Percentiles rank a stretch among this genome's conserved stretches.
These are phyloP conservation scores for Erysimum cheiranthoides DNA, from an alignment of 345 rosid genomes.

Conservation along the genomic window DNA sequence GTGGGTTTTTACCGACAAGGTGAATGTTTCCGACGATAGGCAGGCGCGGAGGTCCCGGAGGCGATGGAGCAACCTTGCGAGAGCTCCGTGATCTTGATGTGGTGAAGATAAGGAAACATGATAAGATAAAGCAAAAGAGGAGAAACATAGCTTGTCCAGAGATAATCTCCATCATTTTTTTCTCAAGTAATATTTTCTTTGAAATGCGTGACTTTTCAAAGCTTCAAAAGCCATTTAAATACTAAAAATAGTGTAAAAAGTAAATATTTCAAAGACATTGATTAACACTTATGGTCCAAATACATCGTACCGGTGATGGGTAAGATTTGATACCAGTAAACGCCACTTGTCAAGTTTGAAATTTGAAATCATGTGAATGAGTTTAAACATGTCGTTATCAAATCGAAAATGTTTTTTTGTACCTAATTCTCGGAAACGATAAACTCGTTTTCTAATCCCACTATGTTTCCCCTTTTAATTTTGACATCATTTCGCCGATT, in stretches of 20 bases:
- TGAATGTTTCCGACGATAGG: constrained; percentile 57
- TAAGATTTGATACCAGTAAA: not conserved
- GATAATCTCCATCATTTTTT: constrained; percentile 10
- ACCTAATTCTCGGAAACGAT: not conserved
- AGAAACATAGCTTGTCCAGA: constrained; percentile 21
- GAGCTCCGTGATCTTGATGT: constrained; percentile 19
- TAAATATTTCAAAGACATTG: not conserved
- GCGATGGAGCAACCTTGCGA: not conserved
- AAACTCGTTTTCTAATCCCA: not conserved
- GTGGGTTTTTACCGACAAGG: constrained; percentile 47
- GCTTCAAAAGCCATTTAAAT: not conserved
- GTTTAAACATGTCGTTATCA: not conserved
- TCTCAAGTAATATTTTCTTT: not conserved
- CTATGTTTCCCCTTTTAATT: not conserved
- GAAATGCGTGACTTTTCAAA: not conserved
- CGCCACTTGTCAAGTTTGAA: not conserved
- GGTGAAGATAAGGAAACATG: constrained; percentile 27
- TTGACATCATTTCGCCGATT: not conserved
- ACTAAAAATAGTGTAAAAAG: not conserved
- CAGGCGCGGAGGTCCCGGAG: constrained; percentile 46
- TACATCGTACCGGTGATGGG: not conserved
- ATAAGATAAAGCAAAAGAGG: constrained; percentile 19
- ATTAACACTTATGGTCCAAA: not conserved
- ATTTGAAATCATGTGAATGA: too few relatives aligned
- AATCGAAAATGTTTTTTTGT: not conserved